Conservation (phyloP, 805 yeast genomes). For the Teunomyces gatunensis region DNA sequence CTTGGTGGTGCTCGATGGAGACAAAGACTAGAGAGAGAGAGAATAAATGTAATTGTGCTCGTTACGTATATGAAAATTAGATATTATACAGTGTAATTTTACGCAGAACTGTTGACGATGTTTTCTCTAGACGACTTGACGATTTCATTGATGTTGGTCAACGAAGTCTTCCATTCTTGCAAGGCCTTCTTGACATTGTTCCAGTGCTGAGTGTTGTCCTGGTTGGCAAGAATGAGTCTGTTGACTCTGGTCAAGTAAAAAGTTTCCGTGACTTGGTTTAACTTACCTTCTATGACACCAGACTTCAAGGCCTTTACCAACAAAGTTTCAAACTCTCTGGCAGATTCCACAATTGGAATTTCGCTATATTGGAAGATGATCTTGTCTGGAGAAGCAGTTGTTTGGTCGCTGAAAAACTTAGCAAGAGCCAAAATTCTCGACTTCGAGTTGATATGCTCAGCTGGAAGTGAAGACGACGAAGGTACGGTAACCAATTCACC, state of each 20-base stretch:
- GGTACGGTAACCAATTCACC: slow-evolving; percentile 31
- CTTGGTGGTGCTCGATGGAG: slow-evolving; percentile 71
- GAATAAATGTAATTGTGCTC: not conserved
- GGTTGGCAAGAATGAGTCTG: slow-evolving; percentile 40
- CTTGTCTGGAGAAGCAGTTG: slow-evolving; percentile 19
- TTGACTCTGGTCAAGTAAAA: slow-evolving; percentile 41
- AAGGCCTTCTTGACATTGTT: slow-evolving; percentile 34
- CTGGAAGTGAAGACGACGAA: slow-evolving; percentile 13
- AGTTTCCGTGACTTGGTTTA: slow-evolving; percentile 41
- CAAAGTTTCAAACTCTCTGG: slow-evolving; percentile 37
- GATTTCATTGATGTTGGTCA: slow-evolving; percentile 39
- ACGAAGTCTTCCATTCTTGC: slow-evolving; percentile 38
- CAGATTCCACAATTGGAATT: slow-evolving; percentile 28
- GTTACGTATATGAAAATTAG: slow-evolving; percentile 3
- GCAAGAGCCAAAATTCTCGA: slow-evolving; percentile 42
- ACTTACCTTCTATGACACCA: slow-evolving; percentile 45
- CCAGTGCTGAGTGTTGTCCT: slow-evolving; percentile 33
- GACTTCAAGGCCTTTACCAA: slow-evolving; percentile 42
- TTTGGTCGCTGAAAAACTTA: slow-evolving; percentile 24
- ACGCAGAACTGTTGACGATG: slow-evolving; percentile 28
- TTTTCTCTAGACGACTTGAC: slow-evolving; percentile 43
- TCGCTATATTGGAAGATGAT: slow-evolving; percentile 35
- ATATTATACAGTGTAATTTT: slow-evolving; percentile 6
- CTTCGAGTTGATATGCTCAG: slow-evolving; percentile 26
- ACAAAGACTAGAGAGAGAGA: slow-evolving; percentile 19